Percentiles rank a stretch among this genome's conserved stretches.
Evolutionary conservation across 257 asterid genomes (phyloP).

Genomic region (Knoxia roxburghii): DNA sequence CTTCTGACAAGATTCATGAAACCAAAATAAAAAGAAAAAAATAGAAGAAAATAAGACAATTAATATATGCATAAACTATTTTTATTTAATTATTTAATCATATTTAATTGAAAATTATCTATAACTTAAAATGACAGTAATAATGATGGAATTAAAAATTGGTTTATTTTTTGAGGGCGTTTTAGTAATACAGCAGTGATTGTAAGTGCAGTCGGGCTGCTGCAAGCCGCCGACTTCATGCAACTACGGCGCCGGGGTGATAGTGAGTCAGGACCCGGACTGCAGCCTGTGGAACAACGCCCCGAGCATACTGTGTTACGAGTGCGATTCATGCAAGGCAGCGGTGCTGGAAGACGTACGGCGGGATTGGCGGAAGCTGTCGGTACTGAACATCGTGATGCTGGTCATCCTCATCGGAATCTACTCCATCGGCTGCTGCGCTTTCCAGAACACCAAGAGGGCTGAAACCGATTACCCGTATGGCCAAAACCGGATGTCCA

Average conservation of each 20-base stretch:
- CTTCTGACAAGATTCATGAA: no score
- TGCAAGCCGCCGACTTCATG: constrained; percentile 97
- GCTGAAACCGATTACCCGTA: constrained; percentile 56
- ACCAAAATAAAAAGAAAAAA: no score
- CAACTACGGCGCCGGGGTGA: constrained; percentile 46
- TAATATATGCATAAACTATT: no score
- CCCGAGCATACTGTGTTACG: constrained; percentile 66
- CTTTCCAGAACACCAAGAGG: constrained; percentile 68
- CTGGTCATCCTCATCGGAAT: constrained; percentile 69
- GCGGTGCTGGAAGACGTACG: constrained; percentile 79
- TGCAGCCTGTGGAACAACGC: constrained; percentile 87
- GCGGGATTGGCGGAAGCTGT: constrained; percentile 80
- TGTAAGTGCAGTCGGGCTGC: constrained; percentile 71
- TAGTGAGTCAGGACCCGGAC: constrained; percentile 56
- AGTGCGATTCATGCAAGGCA: constrained; percentile 92
- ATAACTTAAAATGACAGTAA: no score
- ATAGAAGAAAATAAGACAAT: no score
- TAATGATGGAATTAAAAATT: no score
- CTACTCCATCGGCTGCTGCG: constrained; percentile 89
- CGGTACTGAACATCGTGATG: constrained; percentile 79
- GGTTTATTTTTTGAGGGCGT: no score
- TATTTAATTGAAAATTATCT: no score
- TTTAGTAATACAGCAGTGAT: no score
- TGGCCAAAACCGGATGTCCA: constrained; percentile 74
- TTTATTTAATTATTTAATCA: no score